A percentile compares a stretch with the other conserved stretches of the same genome.
Conservation (phyloP, 2,329 filamentous ascomycete species). For the Clonostachys sp. region DNA sequence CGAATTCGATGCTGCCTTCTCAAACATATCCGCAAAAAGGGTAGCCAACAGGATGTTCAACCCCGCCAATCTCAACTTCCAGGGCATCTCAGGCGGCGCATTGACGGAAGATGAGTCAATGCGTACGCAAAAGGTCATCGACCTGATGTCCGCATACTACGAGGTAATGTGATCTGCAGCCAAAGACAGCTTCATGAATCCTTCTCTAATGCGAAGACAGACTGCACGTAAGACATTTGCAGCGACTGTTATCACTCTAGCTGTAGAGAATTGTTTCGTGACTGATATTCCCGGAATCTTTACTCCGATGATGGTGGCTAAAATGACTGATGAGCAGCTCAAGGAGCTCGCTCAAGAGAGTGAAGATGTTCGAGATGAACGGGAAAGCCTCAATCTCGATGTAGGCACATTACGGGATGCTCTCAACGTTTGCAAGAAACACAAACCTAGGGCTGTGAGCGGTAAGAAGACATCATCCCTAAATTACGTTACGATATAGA, state of each 20-base stretch:
- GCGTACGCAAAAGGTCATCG: conserved; percentile 30
- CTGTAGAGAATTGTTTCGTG: conserved; percentile 42
- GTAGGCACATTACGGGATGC: too few species aligned
- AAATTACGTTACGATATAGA: too few species aligned
- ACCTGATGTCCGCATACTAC: conserved; percentile 39
- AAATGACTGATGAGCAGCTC: conserved; percentile 22
- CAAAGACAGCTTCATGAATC: neutral
- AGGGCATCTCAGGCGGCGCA: too few species aligned
- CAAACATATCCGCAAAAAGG: neutral
- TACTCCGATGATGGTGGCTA: conserved; percentile 24
- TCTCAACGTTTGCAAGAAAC: too few species aligned
- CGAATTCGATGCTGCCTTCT: conserved; percentile 10
- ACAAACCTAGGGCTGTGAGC: too few species aligned
- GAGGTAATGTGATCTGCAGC: conserved; percentile 20
- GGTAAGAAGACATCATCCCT: too few species aligned
- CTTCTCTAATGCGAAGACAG: conserved; percentile 10
- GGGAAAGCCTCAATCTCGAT: too few species aligned
- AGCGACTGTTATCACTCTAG: conserved; percentile 42
- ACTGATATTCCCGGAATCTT: conserved; percentile 32
- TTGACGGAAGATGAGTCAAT: conserved; percentile 15
- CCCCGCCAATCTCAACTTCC: too few species aligned
- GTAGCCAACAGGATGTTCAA: neutral
- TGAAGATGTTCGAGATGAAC: conserved; percentile 7
- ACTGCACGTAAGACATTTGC: conserved; percentile 36
- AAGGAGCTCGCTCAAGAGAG: conserved; percentile 21